Base-by-base conservation (phyloP, 208 protist genomes). In the Wallacemonas sp. region DNA sequence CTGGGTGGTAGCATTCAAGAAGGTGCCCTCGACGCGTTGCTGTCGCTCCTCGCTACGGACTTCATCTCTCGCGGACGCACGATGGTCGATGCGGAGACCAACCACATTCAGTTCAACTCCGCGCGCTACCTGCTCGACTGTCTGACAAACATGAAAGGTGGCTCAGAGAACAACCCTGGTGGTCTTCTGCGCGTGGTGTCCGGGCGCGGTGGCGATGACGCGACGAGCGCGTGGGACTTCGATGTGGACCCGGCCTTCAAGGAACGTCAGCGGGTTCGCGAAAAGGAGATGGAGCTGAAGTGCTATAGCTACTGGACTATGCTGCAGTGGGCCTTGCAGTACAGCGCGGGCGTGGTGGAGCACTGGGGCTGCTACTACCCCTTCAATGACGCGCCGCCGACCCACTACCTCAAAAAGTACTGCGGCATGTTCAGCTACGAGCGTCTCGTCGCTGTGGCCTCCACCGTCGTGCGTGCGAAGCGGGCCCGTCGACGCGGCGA, bases 1-100 rank as follows among this genome's bases (percentile, higher is more conserved):
- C 74, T 91, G 22, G 79, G 99, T 4, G 90, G 98, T 21, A 83
- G 83, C 56, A 99, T 99, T 44, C 72, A 88, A 47, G 87, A 98
- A 47, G 94, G 95, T 59, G 97, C 94, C 19, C 75, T 99, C 11
- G 97, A 99, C 68, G 69, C 75, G 24, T 71, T 99, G 1, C 73
- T 98, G 11, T 62, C 66, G 38, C 69, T 93, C 2, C 79, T 96
- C 24, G 77, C 82, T n/a, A 82, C 77, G 3, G 81, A 96, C 62
- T 93, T 96, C 54, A 79, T 96, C 62, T 84, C 86, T 0, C 86
- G 90, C 30, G 74, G 76, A 6, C 75, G 69, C 30, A 82, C 73
- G 45, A 71, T 96, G 28, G 83, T 96, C 30, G 79, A 92, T 41
- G 75, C 86, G 17, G 46, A 46, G 30, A 92, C 86, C 5, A 90